These are phyloP conservation scores for Parasitella parasitica DNA, from an alignment of 371 early-diverging fungal species.

Conservation along the genomic window DNA sequence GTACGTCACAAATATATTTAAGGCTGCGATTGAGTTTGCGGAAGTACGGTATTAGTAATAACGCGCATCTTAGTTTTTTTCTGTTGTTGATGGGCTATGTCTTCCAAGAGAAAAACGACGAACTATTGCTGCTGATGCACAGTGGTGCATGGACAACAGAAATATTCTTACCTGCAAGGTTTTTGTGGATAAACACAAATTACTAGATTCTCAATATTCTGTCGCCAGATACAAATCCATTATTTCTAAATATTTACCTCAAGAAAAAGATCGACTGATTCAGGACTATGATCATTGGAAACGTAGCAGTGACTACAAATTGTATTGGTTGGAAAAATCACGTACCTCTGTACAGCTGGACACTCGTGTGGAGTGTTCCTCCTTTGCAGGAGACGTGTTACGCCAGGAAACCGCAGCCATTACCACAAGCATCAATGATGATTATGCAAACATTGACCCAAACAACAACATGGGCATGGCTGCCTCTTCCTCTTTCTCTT, in stretches of 20 bases:
- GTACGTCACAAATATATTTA: too few relatives aligned
- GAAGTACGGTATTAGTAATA: too few relatives aligned
- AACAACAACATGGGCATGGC: slow-evolving; percentile 12
- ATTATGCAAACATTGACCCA: slow-evolving; percentile 12
- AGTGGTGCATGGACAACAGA: too few relatives aligned
- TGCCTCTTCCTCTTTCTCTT: background rate
- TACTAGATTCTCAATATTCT: too few relatives aligned
- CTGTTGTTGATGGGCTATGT: too few relatives aligned
- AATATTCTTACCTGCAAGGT: too few relatives aligned
- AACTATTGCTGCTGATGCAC: too few relatives aligned
- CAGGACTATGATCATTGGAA: slow-evolving; percentile 3
- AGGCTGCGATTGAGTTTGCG: too few relatives aligned
- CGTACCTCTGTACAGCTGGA: slow-evolving; percentile 9
- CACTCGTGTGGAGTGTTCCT: slow-evolving; percentile 12
- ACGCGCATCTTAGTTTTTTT: too few relatives aligned
- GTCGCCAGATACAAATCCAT: slow-evolving; percentile 3
- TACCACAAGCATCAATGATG: slow-evolving; percentile 14
- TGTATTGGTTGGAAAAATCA: slow-evolving; percentile 7
- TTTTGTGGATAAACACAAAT: too few relatives aligned
- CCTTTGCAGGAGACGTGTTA: slow-evolving; percentile 13
- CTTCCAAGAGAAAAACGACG: too few relatives aligned
- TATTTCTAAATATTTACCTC: slow-evolving; percentile 3
- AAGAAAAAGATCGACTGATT: background rate
- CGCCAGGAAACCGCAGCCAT: slow-evolving; percentile 14
- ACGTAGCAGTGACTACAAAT: slow-evolving; percentile 8